A percentile compares a stretch with the other conserved stretches of the same genome.
Conservation (phyloP, 768 basidiomycete species). For the Xanthoconium purpureum region DNA sequence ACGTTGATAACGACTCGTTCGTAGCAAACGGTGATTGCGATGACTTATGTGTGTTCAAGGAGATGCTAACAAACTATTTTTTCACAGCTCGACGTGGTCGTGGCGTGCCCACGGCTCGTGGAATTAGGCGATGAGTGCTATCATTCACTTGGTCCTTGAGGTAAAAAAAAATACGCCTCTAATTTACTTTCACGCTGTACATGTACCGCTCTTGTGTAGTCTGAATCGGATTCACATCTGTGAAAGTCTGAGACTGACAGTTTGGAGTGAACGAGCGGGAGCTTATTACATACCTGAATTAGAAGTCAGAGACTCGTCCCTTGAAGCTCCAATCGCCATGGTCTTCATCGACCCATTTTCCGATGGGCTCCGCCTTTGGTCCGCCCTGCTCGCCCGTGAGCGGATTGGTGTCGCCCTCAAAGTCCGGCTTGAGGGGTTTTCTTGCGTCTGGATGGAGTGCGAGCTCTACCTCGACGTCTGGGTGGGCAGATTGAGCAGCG, state of each 20-base stretch:
- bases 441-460: constrained; percentile 71
- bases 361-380: constrained; percentile 81
- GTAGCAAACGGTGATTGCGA: constrained; percentile 69
- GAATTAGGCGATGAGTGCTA: constrained; percentile 68
- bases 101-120: constrained; percentile 71
- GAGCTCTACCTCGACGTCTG: constrained; percentile 40
- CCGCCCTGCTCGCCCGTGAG: constrained; percentile 82
- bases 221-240: neutral
- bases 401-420: constrained; percentile 81
- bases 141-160: neutral
- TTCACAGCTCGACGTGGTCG: constrained; percentile 79
- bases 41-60: neutral
- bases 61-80: constrained; percentile 13
- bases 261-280: neutral
- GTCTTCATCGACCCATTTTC: constrained; percentile 47
- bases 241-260: neutral
- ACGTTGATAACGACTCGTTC: constrained; percentile 13
- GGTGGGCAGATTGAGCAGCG: constrained; percentile 41
- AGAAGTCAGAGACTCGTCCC: constrained; percentile 87
- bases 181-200: constrained; percentile 9
- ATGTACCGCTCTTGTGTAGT: constrained; percentile 15
- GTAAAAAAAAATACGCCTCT: constrained; percentile 9
- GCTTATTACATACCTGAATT: constrained; percentile 10
- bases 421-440: constrained; percentile 56
- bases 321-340: constrained; percentile 89